Evolutionary conservation across 2,329 filamentous ascomycete species (phyloP), one percentile per base, ranked within the genome.

Genomic region (Trichoderma afroharzianum): DNA sequence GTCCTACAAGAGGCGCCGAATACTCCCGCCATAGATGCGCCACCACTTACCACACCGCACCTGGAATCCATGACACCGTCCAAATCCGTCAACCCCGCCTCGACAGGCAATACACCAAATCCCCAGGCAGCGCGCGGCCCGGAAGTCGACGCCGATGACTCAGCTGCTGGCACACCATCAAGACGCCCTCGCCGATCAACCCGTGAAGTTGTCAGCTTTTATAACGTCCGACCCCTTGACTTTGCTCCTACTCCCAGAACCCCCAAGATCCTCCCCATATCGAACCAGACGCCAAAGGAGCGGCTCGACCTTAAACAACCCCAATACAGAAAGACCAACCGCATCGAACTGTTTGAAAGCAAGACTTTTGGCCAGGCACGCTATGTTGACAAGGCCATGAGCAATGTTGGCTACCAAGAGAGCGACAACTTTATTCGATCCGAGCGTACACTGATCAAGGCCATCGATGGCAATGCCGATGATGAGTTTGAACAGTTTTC

Each of bases 341-440:
- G 93, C n/a, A 92, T 95, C 75, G 85, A 90, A 71, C 84, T 91
- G 30, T 94, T 93, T 74, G 95, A 98, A 80, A 92, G 94, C 79
- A 94, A 96, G 80, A 92, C 91, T 1, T 90, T 92, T 74, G 93
- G 94, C 55, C 92, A 95, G 78, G 91, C 93, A 72, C 93, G 95
- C 77, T 98, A 97, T 81, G 95, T 98, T 61, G 95, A 98, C 81
- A 94, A 96, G 79, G 92, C 93, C 2, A 97, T 98, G 95, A 95
- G 95, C 76, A 95, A 94, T 77, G 93, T 97, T 61, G 95, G 95
- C 66, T 98, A 97, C 79, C 95, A 98, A 82, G 94, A 98, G 82
- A 97, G 92, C 76, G 95, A 98, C 81, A 87, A 95, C 72, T 98
- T 94, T 79, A 86, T 93, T 67, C 90, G 93, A 59, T 92, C 93